A percentile compares a stretch with the other conserved stretches of the same genome.
phyloP scores from a whole-genome alignment of 1,284 basidiomycete genomes.

The Trichosporon asahii region DNA sequence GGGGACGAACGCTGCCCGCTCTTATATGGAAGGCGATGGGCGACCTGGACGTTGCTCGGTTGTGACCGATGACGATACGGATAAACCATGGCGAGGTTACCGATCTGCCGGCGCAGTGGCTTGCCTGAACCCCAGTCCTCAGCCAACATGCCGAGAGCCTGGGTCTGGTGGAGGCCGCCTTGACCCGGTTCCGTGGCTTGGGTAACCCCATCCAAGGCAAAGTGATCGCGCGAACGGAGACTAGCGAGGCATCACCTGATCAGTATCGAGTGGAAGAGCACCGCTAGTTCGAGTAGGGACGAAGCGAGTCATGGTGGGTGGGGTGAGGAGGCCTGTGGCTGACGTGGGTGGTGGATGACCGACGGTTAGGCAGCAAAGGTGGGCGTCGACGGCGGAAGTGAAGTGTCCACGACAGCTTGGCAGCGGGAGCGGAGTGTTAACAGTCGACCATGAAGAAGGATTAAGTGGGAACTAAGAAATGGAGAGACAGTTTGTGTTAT shows the following conservation, averaged over 20 bases:
- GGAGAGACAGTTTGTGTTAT: background rate
- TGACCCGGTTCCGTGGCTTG: background rate
- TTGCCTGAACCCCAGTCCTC: background rate
- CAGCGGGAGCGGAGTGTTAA: background rate
- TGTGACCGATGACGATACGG: conserved; percentile 1
- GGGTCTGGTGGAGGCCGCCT: background rate
- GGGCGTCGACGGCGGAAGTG: background rate
- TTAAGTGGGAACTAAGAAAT: background rate
- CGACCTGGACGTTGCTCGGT: background rate
- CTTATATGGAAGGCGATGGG: background rate
- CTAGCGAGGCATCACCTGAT: background rate
- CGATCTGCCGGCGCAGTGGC: background rate
- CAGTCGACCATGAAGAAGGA: background rate
- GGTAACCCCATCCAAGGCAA: background rate
- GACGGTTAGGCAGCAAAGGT: no score
- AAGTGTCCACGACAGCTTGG: no score
- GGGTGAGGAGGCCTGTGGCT: background rate
- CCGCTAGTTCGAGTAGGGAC: background rate
- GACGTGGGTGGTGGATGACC: background rate
- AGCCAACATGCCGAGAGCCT: background rate
- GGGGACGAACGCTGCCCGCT: background rate
- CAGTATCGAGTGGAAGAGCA: background rate
- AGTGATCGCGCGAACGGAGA: background rate
- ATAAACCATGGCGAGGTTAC: background rate
- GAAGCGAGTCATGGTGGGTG: background rate